Percentiles rank a stretch among this genome's conserved stretches.
Evolutionary conservation across 2,329 filamentous ascomycete genomes (phyloP).

Genomic region (Fusarium musae): DNA sequence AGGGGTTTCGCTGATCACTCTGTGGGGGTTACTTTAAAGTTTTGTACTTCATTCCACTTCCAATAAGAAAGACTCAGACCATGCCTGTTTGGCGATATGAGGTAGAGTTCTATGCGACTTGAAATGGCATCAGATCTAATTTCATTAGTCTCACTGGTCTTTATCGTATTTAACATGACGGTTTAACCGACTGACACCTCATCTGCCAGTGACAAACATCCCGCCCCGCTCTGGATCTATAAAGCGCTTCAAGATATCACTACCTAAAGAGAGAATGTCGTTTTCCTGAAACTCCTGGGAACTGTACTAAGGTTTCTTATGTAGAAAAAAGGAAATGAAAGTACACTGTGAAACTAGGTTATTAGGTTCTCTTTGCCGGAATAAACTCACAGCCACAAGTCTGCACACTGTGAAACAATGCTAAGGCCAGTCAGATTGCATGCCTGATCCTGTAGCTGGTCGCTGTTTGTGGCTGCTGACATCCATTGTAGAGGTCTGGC

Average conservation of each 20-base stretch:
- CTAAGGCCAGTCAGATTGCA: not conserved
- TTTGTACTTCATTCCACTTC: not conserved
- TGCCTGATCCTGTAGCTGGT: not conserved
- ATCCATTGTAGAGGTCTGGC: not conserved
- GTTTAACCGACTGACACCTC: not conserved
- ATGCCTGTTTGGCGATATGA: not conserved
- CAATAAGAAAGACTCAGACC: not conserved
- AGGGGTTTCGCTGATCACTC: slow-evolving; percentile 1
- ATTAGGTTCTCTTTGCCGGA: too few relatives aligned
- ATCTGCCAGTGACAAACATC: not conserved
- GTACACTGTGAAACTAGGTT: too few relatives aligned
- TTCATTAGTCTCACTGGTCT: not conserved
- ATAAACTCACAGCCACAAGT: too few relatives aligned
- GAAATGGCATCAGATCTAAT: not conserved
- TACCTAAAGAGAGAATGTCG: not conserved
- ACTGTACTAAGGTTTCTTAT: not conserved
- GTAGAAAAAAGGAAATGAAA: not conserved
- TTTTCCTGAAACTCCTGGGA: not conserved
- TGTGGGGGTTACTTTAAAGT: not conserved
- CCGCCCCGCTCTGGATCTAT: not conserved
- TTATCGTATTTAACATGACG: not conserved
- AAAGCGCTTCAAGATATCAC: not conserved
- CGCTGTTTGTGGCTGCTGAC: not conserved
- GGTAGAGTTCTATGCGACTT: not conserved
- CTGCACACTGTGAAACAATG: not conserved